These are phyloP conservation scores for Lodderomyces oxycetoniae DNA, from an alignment of 1,139 yeast genomes.

Conservation along the genomic window DNA sequence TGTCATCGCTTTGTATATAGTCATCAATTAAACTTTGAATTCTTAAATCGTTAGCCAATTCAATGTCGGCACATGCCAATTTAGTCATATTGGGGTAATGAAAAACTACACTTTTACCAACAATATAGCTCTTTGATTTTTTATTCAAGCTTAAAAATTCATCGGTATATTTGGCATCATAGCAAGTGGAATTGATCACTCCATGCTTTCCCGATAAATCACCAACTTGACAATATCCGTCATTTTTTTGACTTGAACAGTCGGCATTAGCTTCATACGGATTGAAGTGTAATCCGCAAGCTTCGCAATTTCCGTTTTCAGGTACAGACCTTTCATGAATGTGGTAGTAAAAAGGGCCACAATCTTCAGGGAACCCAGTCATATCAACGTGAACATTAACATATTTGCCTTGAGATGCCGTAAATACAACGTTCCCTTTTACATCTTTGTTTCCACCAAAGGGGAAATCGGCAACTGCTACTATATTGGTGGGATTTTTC, in stretches of 20 bases:
- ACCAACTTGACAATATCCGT: conserved; percentile 54
- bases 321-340: conserved; percentile 50
- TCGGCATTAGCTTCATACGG: conserved; percentile 46
- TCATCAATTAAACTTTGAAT: conserved; percentile 25
- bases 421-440: conserved; percentile 49
- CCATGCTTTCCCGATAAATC: conserved; percentile 66
- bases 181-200: conserved; percentile 50
- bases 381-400: conserved; percentile 59
- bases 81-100: conserved; percentile 47
- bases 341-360: conserved; percentile 60
- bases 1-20: conserved; percentile 19
- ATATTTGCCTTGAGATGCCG: conserved; percentile 37
- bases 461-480: conserved; percentile 58
- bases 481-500: conserved; percentile 38
- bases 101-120: conserved; percentile 50
- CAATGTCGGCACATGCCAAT: conserved; percentile 58
- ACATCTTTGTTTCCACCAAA: conserved; percentile 35
- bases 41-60: conserved; percentile 25
- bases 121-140: conserved; percentile 43
- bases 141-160: conserved; percentile 51
- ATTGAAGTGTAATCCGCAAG: conserved; percentile 49
- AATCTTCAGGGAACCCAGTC: conserved; percentile 46
- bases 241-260: conserved; percentile 43
- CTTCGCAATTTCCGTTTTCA: conserved; percentile 41
- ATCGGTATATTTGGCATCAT: conserved; percentile 49